Percentiles rank a stretch among this genome's conserved stretches.
phyloP scores from a whole-genome alignment of 2,329 filamentous ascomycete species.

The Aspergillus ruber region DNA sequence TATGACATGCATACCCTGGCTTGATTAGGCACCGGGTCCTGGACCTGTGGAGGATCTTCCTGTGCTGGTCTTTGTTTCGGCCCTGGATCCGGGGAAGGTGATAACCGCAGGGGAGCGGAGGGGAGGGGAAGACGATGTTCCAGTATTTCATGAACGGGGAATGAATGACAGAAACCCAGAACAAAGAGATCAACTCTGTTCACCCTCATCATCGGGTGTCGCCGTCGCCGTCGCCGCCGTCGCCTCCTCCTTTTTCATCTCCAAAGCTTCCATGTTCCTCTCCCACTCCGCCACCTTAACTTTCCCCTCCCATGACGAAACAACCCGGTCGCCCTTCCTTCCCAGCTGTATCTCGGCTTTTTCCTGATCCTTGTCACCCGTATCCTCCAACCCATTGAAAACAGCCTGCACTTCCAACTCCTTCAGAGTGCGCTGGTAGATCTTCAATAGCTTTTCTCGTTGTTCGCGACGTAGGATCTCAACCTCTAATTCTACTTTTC shows the following conservation, averaged over 20 bases:
- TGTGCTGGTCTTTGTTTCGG: no score
- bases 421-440: constrained; percentile 43
- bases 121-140: no score
- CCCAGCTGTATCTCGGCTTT: constrained; percentile 22
- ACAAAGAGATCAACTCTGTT: constrained; percentile 16
- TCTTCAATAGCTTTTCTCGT: constrained; percentile 24
- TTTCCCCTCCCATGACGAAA: constrained; percentile 26
- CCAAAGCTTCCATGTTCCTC: constrained; percentile 32
- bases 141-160: no score
- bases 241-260: constrained; percentile 22
- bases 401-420: constrained; percentile 59
- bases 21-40: no score
- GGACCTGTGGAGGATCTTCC: no score
- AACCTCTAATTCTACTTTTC: background rate
- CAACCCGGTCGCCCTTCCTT: constrained; percentile 22
- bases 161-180: no score
- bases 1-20: no score
- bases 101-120: no score
- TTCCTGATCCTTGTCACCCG: constrained; percentile 2
- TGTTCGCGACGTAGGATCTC: constrained; percentile 29
- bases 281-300: constrained; percentile 32
- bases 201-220: constrained; percentile 2
- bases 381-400: constrained; percentile 42
- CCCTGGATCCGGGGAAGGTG: no score
- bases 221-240: constrained; percentile 1